Conservation (phyloP, 352 stramenopile genomes). For the Pythium volutum region DNA sequence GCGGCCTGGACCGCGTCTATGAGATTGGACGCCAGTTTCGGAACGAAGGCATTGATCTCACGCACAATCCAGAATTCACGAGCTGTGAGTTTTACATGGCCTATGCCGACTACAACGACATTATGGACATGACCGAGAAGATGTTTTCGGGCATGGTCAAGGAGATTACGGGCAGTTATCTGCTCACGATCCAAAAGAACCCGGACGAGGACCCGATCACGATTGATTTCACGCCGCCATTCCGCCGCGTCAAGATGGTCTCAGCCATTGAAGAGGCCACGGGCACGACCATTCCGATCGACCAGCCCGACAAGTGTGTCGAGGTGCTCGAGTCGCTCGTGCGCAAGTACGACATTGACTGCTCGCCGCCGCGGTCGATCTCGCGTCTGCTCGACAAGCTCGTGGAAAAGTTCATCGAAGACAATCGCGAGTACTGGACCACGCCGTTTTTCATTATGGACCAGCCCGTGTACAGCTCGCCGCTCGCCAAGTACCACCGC, state of each 20-base stretch:
- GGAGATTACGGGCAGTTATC: conserved; percentile 87
- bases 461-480: conserved; percentile 97
- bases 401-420: conserved; percentile 88
- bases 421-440: conserved; percentile 83
- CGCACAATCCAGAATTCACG: conserved; percentile 99
- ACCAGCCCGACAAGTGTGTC: conserved; percentile 57
- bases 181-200: conserved; percentile 90
- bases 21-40: conserved; percentile 98
- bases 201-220: conserved; percentile 60
- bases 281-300: conserved; percentile 65
- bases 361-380: conserved; percentile 66
- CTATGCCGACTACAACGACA: conserved; percentile 98
- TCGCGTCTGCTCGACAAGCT: conserved; percentile 85
- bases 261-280: conserved; percentile 67
- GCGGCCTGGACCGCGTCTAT: conserved; percentile 97
- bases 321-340: conserved; percentile 64
- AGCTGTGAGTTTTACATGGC: conserved; percentile 98
- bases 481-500: conserved; percentile 96
- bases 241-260: conserved; percentile 95
- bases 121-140: conserved; percentile 97
- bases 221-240: conserved; percentile 94
- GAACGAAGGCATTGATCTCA: conserved; percentile 97
- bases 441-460: conserved; percentile 99
- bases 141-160: conserved; percentile 91
- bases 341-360: conserved; percentile 70